These are phyloP conservation scores for Metschnikowia arizonensis DNA, from an alignment of 805 yeast genomes.

Conservation along the genomic window DNA sequence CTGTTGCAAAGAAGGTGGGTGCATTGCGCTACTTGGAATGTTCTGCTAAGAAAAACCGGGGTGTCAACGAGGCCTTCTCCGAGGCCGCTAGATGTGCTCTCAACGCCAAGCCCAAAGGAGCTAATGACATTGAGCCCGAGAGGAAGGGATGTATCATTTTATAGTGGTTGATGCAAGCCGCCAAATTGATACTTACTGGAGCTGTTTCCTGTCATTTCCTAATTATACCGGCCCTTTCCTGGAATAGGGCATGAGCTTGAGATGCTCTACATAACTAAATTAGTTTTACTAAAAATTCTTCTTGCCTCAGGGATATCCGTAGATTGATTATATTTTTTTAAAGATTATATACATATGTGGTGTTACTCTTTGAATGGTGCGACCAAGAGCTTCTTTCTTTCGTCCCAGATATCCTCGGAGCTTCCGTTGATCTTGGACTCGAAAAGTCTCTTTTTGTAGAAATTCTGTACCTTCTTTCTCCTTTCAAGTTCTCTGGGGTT, in stretches of 20 bases:
- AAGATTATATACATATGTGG: not conserved
- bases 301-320: not conserved
- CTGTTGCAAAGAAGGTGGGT: conserved; percentile 88
- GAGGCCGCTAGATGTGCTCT: conserved; percentile 98
- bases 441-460: conserved; percentile 59
- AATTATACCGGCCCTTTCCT: not conserved
- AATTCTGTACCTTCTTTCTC: conserved; percentile 55
- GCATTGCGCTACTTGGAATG: conserved; percentile 94
- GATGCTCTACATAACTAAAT: not conserved
- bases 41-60: conserved; percentile 92
- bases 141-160: conserved; percentile 38
- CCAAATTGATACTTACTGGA: not conserved
- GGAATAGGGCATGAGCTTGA: not conserved
- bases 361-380: conserved; percentile 35
- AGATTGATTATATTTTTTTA: not conserved
- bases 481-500: conserved; percentile 49
- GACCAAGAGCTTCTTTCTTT: conserved; percentile 30
- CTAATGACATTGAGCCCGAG: conserved; percentile 44
- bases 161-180: conserved; percentile 17
- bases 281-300: not conserved
- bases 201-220: not conserved
- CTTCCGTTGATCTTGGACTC: conserved; percentile 64
- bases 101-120: conserved; percentile 81
- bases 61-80: conserved; percentile 98
- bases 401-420: conserved; percentile 83